Evolutionary conservation across 306 rosid genomes (phyloP).

Genomic region (Trifolium fragiferum): DNA sequence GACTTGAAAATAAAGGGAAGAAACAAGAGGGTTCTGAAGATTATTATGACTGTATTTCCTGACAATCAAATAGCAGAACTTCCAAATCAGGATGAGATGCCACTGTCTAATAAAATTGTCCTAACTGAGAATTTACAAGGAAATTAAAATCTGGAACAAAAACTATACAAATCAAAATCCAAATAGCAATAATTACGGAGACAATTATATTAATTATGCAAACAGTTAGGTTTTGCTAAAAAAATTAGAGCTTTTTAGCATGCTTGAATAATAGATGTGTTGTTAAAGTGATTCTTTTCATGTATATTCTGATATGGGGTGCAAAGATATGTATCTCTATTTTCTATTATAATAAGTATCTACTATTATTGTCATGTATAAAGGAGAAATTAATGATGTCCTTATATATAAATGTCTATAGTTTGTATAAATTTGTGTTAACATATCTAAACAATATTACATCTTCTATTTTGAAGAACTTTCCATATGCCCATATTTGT

Average conservation of each 20-base stretch:
- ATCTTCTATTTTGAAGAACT: not conserved
- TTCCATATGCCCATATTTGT: not conserved
- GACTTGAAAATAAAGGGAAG: conserved; percentile 7
- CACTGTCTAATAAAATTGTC: not conserved
- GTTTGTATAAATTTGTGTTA: not conserved
- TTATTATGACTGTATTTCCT: not conserved
- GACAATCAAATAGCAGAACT: not conserved
- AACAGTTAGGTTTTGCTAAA: not conserved
- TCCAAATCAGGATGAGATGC: no score
- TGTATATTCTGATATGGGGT: not conserved
- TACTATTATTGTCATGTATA: not conserved
- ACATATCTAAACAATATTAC: not conserved
- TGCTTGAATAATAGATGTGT: not conserved
- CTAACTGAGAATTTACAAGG: not conserved
- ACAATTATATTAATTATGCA: not conserved
- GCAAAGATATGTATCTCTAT: not conserved
- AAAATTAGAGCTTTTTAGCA: not conserved
- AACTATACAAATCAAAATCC: not conserved
- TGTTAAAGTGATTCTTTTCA: not conserved
- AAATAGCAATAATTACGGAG: not conserved
- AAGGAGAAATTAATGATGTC: not conserved
- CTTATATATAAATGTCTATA: not conserved
- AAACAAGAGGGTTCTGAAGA: not conserved
- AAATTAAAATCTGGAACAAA: not conserved
- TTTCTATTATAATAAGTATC: not conserved